phyloP scores from a whole-genome alignment of 1,284 basidiomycete species.

The Chiua sp. region DNA sequence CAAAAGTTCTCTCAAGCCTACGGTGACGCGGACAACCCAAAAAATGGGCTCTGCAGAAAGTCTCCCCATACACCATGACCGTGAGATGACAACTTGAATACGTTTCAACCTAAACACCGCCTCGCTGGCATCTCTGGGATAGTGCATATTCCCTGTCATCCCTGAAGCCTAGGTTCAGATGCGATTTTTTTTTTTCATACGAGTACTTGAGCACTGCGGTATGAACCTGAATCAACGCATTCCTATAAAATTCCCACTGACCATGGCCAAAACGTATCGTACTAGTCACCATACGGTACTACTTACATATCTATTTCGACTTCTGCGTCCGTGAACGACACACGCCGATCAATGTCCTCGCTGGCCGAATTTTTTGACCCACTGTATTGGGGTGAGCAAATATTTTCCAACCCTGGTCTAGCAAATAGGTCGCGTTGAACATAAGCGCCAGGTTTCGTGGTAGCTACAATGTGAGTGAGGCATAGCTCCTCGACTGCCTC shows the following conservation, averaged over 20 bases:
- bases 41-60: neutral
- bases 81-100: neutral
- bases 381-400: conserved; percentile 14
- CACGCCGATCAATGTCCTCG: neutral
- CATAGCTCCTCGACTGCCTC: neutral
- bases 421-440: neutral
- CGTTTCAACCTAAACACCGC: neutral
- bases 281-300: no score
- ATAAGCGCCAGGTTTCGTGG: conserved; percentile 10
- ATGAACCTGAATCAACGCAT: neutral
- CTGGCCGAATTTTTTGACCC: neutral
- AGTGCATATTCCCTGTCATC: no score
- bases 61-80: neutral
- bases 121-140: no score
- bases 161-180: no score
- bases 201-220: neutral
- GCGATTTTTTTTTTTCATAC: no score
- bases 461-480: conserved; percentile 3
- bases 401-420: neutral
- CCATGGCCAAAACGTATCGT: neutral
- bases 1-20: neutral
- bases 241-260: neutral
- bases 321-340: neutral
- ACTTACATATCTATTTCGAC: neutral
- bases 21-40: neutral